A percentile compares a stretch with the other conserved stretches of the same genome.
These are phyloP conservation scores for Stagonosporopsis cucurbitacearum DNA, from an alignment of 2,329 filamentous ascomycete species.

Conservation along the genomic window DNA sequence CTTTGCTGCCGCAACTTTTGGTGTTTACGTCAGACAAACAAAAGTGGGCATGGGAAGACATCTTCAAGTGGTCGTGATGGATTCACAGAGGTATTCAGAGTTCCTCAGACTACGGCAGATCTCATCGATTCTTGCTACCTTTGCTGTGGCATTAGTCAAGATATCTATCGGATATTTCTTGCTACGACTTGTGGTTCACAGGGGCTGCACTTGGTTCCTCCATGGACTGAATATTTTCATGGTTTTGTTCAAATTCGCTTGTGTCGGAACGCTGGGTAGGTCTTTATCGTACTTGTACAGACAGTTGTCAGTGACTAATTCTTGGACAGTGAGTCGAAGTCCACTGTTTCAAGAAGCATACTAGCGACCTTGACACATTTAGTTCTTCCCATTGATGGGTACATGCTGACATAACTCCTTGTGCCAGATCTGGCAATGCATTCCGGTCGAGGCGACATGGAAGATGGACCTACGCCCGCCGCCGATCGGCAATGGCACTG, in stretches of 20 bases:
- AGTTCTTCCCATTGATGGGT: no score
- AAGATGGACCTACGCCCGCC: slow-evolving; percentile 44
- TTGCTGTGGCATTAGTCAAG: slow-evolving; percentile 57
- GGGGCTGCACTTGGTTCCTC: slow-evolving; percentile 42
- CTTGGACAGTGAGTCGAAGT: background rate
- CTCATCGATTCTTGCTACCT: slow-evolving; percentile 56
- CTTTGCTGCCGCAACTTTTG: slow-evolving; percentile 30
- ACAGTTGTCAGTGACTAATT: background rate
- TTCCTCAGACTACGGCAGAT: slow-evolving; percentile 53
- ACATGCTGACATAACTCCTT: background rate
- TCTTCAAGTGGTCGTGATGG: slow-evolving; percentile 44
- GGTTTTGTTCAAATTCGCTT: slow-evolving; percentile 51
- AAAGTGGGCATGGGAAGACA: slow-evolving; percentile 58
- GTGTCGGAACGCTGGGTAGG: slow-evolving; percentile 50
- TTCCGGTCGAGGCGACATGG: slow-evolving; percentile 56
- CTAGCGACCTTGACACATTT: background rate
- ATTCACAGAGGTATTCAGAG: slow-evolving; percentile 37
- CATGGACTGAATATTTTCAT: slow-evolving; percentile 55
- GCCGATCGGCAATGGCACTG: slow-evolving; percentile 37
- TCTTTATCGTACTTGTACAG: background rate
- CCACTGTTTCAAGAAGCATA: background rate
- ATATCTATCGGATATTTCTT: slow-evolving; percentile 58
- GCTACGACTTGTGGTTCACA: slow-evolving; percentile 52
- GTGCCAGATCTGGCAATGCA: slow-evolving; percentile 53
- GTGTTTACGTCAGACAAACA: slow-evolving; percentile 54